phyloP scores from a whole-genome alignment of 148 eudicot species.

The Amaranthus hypochondriacus region DNA sequence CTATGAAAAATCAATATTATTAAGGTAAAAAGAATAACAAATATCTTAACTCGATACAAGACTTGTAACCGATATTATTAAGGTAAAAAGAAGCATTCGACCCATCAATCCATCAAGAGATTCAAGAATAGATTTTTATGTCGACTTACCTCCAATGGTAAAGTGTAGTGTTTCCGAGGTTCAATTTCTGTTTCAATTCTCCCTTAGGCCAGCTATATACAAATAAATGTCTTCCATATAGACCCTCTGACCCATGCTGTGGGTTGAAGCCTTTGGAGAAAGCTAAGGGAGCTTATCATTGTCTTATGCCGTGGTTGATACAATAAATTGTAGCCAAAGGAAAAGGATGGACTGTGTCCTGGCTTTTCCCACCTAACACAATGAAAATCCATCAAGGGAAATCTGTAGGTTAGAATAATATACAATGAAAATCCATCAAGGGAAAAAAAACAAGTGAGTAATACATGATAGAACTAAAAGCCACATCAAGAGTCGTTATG shows the following conservation, averaged over 20 bases:
- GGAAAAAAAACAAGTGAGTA: too few species aligned
- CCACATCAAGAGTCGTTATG: not conserved
- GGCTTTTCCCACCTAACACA: slow-evolving; percentile 93
- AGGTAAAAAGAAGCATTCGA: too few species aligned
- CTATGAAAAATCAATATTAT: too few species aligned
- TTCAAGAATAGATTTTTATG: not conserved
- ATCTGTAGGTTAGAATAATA: not conserved
- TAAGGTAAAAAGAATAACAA: too few species aligned
- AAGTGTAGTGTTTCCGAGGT: slow-evolving; percentile 78
- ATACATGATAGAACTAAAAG: too few species aligned
- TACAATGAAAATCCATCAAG: not conserved
- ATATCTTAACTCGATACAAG: too few species aligned
- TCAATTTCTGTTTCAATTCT: slow-evolving; percentile 83
- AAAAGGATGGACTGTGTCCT: slow-evolving; percentile 85
- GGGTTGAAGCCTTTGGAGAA: slow-evolving; percentile 93
- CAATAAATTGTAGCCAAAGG: slow-evolving; percentile 94
- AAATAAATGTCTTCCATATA: slow-evolving; percentile 83
- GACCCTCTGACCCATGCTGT: slow-evolving; percentile 82
- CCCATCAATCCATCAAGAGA: not conserved
- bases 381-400: not conserved
- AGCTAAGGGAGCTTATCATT: slow-evolving; percentile 94
- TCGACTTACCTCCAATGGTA: slow-evolving; percentile 77
- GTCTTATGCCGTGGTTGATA: slow-evolving; percentile 95
- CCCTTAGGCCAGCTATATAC: slow-evolving; percentile 97
- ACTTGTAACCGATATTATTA: too few species aligned